Evolutionary conservation across 78 protist species (phyloP), one percentile per base, ranked within the genome.

Genomic region (Pigoraptor vietnamica): DNA sequence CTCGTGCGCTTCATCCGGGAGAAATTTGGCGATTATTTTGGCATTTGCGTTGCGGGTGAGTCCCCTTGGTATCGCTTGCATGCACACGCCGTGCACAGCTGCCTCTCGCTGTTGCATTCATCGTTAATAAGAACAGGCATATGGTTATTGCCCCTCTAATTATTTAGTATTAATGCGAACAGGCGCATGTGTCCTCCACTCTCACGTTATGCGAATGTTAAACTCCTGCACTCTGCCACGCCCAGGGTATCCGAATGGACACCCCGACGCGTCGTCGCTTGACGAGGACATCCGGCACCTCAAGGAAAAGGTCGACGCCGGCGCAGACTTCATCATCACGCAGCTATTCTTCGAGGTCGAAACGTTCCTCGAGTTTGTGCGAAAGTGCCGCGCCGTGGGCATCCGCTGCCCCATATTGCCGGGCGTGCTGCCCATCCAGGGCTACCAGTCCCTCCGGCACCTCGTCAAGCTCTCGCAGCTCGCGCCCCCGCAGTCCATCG

Each of bases 341-440:
- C 99, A 98, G 94, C 93, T 98, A 33, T 97, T 98, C 90, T 97
- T 95, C 92, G 99, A 98, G 40, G 90, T 90, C 25, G 96, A 94
- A 38, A 86, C 92, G 39, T 97, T 95, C 94, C 23, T 48, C 10
- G 38, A 40, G 92, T 23, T 97, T 90, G 37, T 95, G 90, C 2
- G 29, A 79, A 14, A 90, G 25, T 93, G 95, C 86, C 92, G 92
- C 36, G 88, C 37, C 34, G 0, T 89, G 1, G 98, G 99, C 34
- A 99, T 99, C 94, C 95, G 36, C 1, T 83, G 86, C 24, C 99
- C 99, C 67, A 97, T 99, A 89, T 33, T 99, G 23, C 99, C 99
- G 9, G 99, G 99, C 67, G 92, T 99, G 86, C 94, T 99, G 97
- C 99, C 99, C 38, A 98, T 99, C 39, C 96, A 97, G 91, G 92